These are phyloP conservation scores for Geotrichum macrosporum DNA, from an alignment of 1,139 yeast species.

Conservation along the genomic window DNA sequence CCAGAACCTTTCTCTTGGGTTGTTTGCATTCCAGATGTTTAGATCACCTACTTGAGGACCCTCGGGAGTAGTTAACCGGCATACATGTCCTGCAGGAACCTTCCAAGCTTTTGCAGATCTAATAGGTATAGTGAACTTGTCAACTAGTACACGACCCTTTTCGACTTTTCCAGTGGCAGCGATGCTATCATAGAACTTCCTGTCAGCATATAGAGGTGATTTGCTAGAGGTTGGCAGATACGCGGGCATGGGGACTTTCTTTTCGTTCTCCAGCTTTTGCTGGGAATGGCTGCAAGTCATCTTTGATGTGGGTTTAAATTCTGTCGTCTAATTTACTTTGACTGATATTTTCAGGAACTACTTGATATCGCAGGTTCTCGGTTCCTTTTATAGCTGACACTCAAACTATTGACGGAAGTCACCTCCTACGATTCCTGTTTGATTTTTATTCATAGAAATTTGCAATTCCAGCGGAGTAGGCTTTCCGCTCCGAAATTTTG, in stretches of 20 bases:
- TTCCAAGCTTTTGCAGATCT: constrained; percentile 58
- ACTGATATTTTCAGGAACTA: too few species aligned
- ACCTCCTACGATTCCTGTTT: too few species aligned
- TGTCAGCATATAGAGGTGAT: constrained; percentile 51
- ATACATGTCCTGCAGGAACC: constrained; percentile 55
- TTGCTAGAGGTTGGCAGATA: constrained; percentile 50
- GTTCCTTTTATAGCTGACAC: too few species aligned
- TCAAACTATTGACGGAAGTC: too few species aligned
- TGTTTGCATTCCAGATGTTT: constrained; percentile 58
- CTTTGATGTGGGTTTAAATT: too few species aligned
- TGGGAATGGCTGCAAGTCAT: constrained; percentile 3
- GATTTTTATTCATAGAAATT: too few species aligned
- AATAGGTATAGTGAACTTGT: constrained; percentile 46
- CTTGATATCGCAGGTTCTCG: too few species aligned
- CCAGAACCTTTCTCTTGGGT: constrained; percentile 64
- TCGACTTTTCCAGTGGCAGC: constrained; percentile 39
- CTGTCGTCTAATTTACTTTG: too few species aligned
- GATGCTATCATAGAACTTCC: constrained; percentile 45
- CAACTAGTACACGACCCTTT: constrained; percentile 35
- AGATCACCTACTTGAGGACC: constrained; percentile 71
- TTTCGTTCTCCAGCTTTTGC: constrained; percentile 20
- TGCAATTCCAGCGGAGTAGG: too few species aligned
- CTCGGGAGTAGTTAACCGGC: constrained; percentile 58
- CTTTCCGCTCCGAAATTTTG: too few species aligned
- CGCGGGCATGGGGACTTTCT: constrained; percentile 39